phyloP scores from a whole-genome alignment of 495 filamentous ascomycete genomes.

The Neurospora sp. region DNA sequence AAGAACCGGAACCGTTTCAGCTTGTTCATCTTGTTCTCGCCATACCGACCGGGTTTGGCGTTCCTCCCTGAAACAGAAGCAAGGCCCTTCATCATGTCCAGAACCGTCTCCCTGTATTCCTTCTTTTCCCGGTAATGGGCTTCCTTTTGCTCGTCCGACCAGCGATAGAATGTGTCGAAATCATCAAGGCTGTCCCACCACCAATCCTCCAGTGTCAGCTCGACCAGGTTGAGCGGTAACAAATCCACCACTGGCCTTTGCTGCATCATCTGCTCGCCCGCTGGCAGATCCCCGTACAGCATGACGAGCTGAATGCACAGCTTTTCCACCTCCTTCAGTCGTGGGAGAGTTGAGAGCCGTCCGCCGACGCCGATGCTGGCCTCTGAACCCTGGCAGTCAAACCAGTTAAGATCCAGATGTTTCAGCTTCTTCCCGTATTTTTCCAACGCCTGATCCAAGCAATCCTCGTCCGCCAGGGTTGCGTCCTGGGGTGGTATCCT shows the following conservation, averaged over 20 bases:
- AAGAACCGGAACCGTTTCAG: constrained; percentile 17
- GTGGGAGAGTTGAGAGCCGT: constrained; percentile 15
- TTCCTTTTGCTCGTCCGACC: constrained; percentile 9
- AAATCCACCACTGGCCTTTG: constrained; percentile 9
- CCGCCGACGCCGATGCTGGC: constrained; percentile 17
- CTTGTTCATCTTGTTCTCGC: background rate
- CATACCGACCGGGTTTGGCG: background rate
- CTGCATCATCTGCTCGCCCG: constrained; percentile 2
- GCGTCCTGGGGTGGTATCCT: background rate
- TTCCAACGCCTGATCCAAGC: constrained; percentile 16
- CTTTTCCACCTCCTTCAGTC: constrained; percentile 9
- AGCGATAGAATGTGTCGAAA: constrained; percentile 9
- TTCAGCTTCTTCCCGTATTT: constrained; percentile 15
- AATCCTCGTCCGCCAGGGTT: constrained; percentile 7
- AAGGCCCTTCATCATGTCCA: constrained; percentile 14
- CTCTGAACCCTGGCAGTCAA: constrained; percentile 10
- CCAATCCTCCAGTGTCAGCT: constrained; percentile 24
- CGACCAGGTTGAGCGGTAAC: constrained; percentile 22
- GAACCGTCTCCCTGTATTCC: constrained; percentile 12
- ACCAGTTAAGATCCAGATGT: constrained; percentile 21
- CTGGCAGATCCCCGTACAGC: constrained; percentile 12
- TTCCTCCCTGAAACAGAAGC: constrained; percentile 4
- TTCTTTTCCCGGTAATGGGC: constrained; percentile 11
- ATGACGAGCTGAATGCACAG: constrained; percentile 19
- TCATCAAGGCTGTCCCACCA: constrained; percentile 18